These are phyloP conservation scores for Oidiodendron maius DNA, from an alignment of 495 filamentous ascomycete genomes.

Conservation along the genomic window DNA sequence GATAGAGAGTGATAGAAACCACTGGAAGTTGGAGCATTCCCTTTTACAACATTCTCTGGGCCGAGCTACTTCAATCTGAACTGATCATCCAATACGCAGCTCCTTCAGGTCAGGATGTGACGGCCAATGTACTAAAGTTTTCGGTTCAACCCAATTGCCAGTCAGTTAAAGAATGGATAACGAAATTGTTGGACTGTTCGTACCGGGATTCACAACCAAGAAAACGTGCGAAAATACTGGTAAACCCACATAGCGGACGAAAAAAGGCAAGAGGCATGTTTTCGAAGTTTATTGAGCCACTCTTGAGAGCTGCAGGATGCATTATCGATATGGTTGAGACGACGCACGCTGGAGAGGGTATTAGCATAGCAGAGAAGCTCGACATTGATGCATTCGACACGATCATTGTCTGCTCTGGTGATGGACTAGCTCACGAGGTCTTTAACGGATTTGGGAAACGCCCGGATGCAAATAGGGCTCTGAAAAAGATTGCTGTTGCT, in stretches of 20 bases:
- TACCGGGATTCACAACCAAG: constrained; percentile 61
- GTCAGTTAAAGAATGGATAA: constrained; percentile 61
- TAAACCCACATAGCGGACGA: constrained; percentile 85
- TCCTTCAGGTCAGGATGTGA: no score
- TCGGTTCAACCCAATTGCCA: no score
- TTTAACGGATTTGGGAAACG: constrained; percentile 83
- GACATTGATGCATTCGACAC: constrained; percentile 76
- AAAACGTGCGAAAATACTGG: constrained; percentile 78
- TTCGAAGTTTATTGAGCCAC: constrained; percentile 63
- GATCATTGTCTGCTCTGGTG: constrained; percentile 81
- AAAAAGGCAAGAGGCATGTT: constrained; percentile 68
- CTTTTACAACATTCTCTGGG: no score
- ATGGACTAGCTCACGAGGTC: constrained; percentile 84
- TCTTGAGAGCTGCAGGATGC: constrained; percentile 78
- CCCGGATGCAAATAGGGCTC: constrained; percentile 60
- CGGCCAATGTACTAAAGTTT: no score
- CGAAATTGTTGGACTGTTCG: constrained; percentile 54
- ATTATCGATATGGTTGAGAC: constrained; percentile 69
- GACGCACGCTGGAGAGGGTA: constrained; percentile 63
- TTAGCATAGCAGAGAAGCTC: constrained; percentile 66
- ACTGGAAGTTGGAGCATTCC: no score
- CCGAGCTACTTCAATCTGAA: no score
- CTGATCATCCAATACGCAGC: no score
- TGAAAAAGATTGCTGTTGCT: constrained; percentile 69
- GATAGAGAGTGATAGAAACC: no score